These are phyloP conservation scores for Hyphopichia wangnamkhiaoensis DNA, from an alignment of 1,139 yeast genomes.

Conservation along the genomic window DNA sequence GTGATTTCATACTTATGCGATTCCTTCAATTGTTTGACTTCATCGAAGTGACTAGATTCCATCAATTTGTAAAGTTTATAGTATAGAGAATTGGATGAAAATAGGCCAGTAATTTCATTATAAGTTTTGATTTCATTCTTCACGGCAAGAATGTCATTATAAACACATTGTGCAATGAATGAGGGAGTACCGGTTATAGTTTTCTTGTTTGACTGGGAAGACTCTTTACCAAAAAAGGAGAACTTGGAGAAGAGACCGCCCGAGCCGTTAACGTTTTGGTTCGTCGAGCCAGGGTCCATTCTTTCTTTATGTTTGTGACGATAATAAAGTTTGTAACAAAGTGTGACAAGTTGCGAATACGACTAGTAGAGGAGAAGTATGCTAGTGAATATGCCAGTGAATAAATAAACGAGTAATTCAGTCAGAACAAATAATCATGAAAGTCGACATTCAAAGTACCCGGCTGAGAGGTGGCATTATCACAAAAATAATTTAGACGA, in stretches of 20 bases:
- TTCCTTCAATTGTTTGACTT: slow-evolving; percentile 13
- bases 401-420: too few relatives aligned
- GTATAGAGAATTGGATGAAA: slow-evolving; percentile 16
- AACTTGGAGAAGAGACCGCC: neutral
- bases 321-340: too few relatives aligned
- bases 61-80: slow-evolving; percentile 19
- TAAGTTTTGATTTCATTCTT: slow-evolving; percentile 21
- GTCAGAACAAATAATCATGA: too few relatives aligned
- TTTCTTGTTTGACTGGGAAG: neutral
- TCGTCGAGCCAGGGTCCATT: neutral
- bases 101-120: slow-evolving; percentile 19
- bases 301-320: neutral
- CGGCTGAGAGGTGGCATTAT: too few relatives aligned
- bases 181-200: slow-evolving; percentile 19
- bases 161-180: slow-evolving; percentile 19
- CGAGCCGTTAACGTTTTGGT: neutral
- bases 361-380: too few relatives aligned
- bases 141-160: slow-evolving; percentile 19
- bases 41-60: slow-evolving; percentile 18
- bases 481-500: too few relatives aligned
- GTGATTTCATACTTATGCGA: slow-evolving; percentile 10
- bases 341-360: too few relatives aligned
- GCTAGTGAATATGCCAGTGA: too few relatives aligned
- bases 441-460: too few relatives aligned
- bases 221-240: neutral